These are phyloP conservation scores for Fraxinus sp. DNA, from an alignment of 305 asterid species.

Conservation along the genomic window DNA sequence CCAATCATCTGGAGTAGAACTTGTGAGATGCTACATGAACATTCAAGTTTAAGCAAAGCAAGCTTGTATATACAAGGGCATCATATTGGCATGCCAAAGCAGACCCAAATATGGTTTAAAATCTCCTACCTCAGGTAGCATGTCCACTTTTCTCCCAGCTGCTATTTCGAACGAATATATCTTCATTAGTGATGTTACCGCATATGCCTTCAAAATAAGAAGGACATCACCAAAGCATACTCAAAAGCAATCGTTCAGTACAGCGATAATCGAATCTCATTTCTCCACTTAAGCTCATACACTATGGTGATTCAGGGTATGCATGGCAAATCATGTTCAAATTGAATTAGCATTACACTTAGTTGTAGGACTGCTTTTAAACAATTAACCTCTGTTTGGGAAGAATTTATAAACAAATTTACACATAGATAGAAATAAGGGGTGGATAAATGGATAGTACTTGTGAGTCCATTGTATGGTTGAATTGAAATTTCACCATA, in stretches of 20 bases:
- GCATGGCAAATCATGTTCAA: not conserved
- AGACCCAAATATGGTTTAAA: slow-evolving; percentile 16
- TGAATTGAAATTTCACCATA: not conserved
- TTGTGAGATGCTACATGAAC: not conserved
- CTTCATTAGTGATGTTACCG: slow-evolving; percentile 86
- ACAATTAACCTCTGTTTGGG: not conserved
- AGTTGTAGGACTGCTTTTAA: not conserved
- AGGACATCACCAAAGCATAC: slow-evolving; percentile 15
- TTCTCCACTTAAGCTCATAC: not conserved
- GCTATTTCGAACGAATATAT: slow-evolving; percentile 90
- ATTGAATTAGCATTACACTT: not conserved
- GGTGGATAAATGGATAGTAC: not conserved
- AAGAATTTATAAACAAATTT: not conserved
- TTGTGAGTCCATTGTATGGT: not conserved
- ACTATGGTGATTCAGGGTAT: not conserved
- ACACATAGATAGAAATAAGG: not conserved
- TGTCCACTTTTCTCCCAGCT: slow-evolving; percentile 81
- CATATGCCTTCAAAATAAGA: slow-evolving; percentile 69
- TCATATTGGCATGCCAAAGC: slow-evolving; percentile 5
- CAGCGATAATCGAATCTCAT: not conserved
- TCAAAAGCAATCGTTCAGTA: slow-evolving; percentile 11
- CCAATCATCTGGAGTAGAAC: not conserved
- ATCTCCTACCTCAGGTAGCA: slow-evolving; percentile 79
- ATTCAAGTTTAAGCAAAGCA: not conserved
- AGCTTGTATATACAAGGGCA: not conserved